Percentiles rank a stretch among this genome's conserved stretches.
Conservation (phyloP, 495 filamentous ascomycete genomes). For the Hypoxylon trugodes region DNA sequence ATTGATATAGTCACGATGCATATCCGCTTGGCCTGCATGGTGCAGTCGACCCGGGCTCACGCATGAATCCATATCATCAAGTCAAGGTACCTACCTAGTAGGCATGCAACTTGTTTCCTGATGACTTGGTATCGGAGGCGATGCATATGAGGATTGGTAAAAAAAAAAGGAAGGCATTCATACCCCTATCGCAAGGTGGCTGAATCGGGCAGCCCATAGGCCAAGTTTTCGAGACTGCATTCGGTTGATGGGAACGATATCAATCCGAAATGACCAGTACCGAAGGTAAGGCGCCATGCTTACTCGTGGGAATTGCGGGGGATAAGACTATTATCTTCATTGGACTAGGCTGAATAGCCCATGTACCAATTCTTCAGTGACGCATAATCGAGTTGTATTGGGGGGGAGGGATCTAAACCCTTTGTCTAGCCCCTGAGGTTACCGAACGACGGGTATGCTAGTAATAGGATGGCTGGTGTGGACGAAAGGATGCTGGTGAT, state of each 20-base stretch:
- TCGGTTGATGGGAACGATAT: conserved; percentile 34
- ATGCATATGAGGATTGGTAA: neutral
- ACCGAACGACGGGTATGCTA: neutral
- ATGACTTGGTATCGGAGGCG: neutral
- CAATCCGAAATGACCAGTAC: conserved; percentile 40
- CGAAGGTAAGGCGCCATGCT: neutral
- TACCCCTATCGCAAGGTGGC: conserved; percentile 3
- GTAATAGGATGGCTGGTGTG: neutral
- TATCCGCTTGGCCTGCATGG: neutral
- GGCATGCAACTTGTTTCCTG: conserved; percentile 6
- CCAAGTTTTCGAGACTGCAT: conserved; percentile 1
- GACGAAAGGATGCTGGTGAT: neutral
- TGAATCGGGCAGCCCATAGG: neutral
- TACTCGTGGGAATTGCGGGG: neutral
- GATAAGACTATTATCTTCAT: neutral
- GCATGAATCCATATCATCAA: conserved; percentile 16
- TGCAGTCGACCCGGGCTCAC: conserved; percentile 2
- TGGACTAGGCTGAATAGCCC: neutral
- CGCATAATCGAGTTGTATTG: neutral
- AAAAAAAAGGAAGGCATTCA: conserved; percentile 10
- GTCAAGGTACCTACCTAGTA: too few species aligned
- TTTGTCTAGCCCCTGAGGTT: neutral
- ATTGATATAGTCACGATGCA: neutral
- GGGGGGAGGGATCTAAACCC: neutral
- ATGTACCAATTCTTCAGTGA: neutral